These are phyloP conservation scores for Aspergillus luchuensis DNA, from an alignment of 2,329 filamentous ascomycete species.

Conservation along the genomic window DNA sequence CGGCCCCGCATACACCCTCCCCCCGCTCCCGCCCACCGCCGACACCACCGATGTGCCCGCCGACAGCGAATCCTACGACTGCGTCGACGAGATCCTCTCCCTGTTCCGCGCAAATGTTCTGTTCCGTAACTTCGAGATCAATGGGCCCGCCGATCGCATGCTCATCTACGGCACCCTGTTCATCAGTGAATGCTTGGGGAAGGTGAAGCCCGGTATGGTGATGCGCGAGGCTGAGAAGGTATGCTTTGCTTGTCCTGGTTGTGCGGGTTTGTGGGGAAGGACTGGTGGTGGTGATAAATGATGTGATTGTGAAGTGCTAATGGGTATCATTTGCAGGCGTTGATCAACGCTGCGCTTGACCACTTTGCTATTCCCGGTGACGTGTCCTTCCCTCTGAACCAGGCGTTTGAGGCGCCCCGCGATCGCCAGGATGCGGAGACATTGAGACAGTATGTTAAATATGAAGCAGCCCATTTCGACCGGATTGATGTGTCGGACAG, in stretches of 20 bases:
- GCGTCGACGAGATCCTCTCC: constrained; percentile 87
- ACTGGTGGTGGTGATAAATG: too few species aligned
- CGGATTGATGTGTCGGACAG: neutral
- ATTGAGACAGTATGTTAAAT: constrained; percentile 70
- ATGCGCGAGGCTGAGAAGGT: constrained; percentile 69
- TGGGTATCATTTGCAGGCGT: constrained; percentile 62
- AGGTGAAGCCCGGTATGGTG: constrained; percentile 75
- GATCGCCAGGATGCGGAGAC: constrained; percentile 88
- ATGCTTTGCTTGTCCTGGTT: neutral
- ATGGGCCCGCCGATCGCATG: constrained; percentile 89
- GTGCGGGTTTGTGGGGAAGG: neutral
- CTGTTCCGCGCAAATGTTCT: constrained; percentile 98
- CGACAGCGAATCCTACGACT: constrained; percentile 91
- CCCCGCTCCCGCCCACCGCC: constrained; percentile 62
- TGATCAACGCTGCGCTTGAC: constrained; percentile 89
- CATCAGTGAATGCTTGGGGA: constrained; percentile 83
- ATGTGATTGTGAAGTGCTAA: neutral
- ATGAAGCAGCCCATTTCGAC: too few species aligned
- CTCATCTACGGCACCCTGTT: constrained; percentile 97
- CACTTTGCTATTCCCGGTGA: constrained; percentile 95
- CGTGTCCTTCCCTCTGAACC: constrained; percentile 88
- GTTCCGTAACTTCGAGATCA: constrained; percentile 99
- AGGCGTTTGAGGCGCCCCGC: constrained; percentile 88
- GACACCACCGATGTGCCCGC: constrained; percentile 64
- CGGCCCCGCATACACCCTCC: constrained; percentile 87